Conservation (phyloP, 2,329 filamentous ascomycete species). For the Fusarium anguioides region DNA sequence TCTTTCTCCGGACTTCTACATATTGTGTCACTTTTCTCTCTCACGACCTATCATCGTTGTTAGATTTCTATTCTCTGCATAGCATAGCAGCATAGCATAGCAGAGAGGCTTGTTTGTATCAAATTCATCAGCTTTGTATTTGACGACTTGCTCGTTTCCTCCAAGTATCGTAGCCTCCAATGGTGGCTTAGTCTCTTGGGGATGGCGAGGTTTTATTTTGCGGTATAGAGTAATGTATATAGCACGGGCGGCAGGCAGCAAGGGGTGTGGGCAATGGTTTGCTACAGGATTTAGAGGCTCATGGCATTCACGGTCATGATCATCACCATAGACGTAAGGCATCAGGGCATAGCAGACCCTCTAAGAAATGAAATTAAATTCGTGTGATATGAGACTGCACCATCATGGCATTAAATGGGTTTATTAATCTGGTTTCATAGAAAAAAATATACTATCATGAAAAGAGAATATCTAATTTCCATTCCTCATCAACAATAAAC, state of each 20-base stretch:
- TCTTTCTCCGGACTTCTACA: background rate
- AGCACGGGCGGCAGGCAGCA: slow-evolving; percentile 17
- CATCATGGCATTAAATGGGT: slow-evolving; percentile 1
- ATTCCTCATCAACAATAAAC: slow-evolving; percentile 20
- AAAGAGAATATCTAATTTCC: slow-evolving; percentile 15
- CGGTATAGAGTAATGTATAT: slow-evolving; percentile 16
- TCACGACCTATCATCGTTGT: slow-evolving; percentile 8
- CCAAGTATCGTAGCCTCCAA: background rate
- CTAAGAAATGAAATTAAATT: slow-evolving; percentile 3
- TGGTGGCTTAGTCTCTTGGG: slow-evolving; percentile 4
- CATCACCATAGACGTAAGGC: background rate
- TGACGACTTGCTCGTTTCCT: background rate
- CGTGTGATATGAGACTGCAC: slow-evolving; percentile 7
- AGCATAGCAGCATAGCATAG: slow-evolving; percentile 30
- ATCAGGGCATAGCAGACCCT: slow-evolving; percentile 13
- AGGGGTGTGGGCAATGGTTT: slow-evolving; percentile 16
- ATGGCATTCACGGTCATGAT: slow-evolving; percentile 1
- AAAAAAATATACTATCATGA: background rate
- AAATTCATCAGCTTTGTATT: slow-evolving; percentile 17
- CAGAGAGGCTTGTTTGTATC: slow-evolving; percentile 26
- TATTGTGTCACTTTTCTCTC: slow-evolving; percentile 4
- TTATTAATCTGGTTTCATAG: slow-evolving; percentile 3
- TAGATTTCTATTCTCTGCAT: slow-evolving; percentile 20
- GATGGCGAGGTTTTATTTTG: background rate
- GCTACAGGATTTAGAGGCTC: slow-evolving; percentile 24